phyloP scores from a whole-genome alignment of 2,329 filamentous ascomycete genomes.

The Tolypocladium guangdongense region DNA sequence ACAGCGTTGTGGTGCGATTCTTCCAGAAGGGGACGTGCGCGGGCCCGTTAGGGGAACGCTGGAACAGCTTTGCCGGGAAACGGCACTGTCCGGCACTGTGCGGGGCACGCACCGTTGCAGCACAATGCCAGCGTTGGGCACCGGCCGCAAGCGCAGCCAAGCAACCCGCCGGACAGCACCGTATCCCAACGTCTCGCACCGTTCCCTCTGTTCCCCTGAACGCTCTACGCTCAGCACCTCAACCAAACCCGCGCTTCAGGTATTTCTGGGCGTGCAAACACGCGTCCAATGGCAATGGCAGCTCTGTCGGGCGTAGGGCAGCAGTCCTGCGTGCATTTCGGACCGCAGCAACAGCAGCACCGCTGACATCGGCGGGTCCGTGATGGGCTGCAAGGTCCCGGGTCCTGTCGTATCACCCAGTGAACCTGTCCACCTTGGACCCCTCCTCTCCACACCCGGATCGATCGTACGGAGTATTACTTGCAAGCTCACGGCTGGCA shows the following conservation, averaged over 20 bases:
- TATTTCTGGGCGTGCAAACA: not conserved
- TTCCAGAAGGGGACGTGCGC: not conserved
- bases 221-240: not conserved
- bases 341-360: not conserved
- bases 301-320: not conserved
- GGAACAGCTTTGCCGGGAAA: not conserved
- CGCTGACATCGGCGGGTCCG: not conserved
- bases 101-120: no score
- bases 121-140: not conserved
- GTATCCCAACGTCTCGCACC: not conserved
- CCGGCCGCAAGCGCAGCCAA: not conserved
- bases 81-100: not conserved
- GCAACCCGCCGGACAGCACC: not conserved
- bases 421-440: not conserved
- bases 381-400: not conserved
- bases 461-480: not conserved
- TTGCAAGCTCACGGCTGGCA: not conserved
- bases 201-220: not conserved
- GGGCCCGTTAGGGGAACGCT: no score
- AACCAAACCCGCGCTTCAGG: not conserved
- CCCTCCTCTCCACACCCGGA: not conserved
- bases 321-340: not conserved
- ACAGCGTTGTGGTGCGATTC: not conserved
- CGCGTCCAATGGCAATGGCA: not conserved
- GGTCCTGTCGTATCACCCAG: not conserved